Evolutionary conservation across 83 land plant genomes (phyloP), one percentile per base, ranked within the genome.

Genomic region (Diphasiastrum complanatum): DNA sequence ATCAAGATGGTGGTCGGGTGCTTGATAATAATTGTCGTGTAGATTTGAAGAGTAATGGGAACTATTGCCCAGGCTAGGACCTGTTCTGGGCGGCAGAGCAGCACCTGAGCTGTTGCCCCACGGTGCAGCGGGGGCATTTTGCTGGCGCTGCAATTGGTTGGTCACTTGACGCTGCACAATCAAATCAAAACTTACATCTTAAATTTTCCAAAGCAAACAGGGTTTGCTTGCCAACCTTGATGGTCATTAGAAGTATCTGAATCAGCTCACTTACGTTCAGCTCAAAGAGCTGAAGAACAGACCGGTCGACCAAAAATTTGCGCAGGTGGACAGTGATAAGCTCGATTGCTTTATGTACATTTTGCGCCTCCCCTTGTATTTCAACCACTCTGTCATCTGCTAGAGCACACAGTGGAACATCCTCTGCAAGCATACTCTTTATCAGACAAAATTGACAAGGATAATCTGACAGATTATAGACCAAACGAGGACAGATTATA

Each of bases 331-430:
- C 80, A 45, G 77, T 72, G 16, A 85, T 79, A 34, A 81, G 74
- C 61, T 85, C 85, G 54, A 87, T 68, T 45, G 96, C 97, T 63
- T 82, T 85, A 20, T 66, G 78, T 55, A 88, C 97, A 63, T 85
- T 80, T 22, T 46, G 23, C 8, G 80, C 50, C 60, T 91, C 97
- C 30, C 97, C 97, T 20, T 91, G 91, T 32, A 91, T 69, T 49
- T 91, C 96, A 22, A 91, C 83, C 55, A 88, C 76, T 68, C 96
- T 83, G 37, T 91, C 97, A 66, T 91, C 97, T 5, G 79, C 43
- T 20, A 76, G 48, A 20, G 74, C 91, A 88, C 79, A 91, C 37
- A 53, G 61, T 63, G 96, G 96, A 36, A 75, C 33, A 62, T 88
- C 96, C 61, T 88, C 97, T 91, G 77, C 80, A 40, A 56, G 18